phyloP scores from a whole-genome alignment of 257 asterid species.

The Solanum clarkiae region DNA sequence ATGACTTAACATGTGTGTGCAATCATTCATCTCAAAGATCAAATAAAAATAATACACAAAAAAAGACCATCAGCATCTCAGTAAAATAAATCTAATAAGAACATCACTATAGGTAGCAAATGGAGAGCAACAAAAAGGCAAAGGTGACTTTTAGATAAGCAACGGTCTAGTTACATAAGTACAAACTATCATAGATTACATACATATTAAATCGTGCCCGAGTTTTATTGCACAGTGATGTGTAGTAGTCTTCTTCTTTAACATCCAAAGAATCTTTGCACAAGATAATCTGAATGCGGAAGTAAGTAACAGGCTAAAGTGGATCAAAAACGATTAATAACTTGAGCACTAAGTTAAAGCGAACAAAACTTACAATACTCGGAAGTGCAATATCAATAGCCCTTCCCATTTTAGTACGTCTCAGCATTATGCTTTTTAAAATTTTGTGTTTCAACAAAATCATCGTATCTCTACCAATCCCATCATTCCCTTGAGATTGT shows the following conservation, averaged over 20 bases:
- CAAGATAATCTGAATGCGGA: neutral
- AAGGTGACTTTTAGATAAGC: neutral
- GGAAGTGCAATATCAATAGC: neutral
- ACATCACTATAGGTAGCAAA: neutral
- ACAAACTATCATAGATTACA: neutral
- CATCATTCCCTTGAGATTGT: neutral
- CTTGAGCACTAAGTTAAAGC: neutral
- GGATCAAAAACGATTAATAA: neutral
- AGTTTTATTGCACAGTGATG: neutral
- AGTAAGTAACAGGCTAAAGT: neutral
- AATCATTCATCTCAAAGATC: neutral
- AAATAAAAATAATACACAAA: neutral
- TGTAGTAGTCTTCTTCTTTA: neutral
- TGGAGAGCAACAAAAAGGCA: too few relatives aligned
- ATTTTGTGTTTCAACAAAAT: neutral
- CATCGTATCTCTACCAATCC: neutral
- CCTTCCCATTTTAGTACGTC: neutral
- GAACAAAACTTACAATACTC: neutral
- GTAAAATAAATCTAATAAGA: neutral
- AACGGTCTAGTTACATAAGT: neutral
- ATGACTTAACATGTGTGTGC: neutral
- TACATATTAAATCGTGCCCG: neutral
- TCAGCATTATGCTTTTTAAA: neutral
- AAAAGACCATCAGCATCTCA: neutral
- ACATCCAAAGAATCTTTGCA: neutral